Evolutionary conservation across 108 stramenopile genomes (phyloP), one percentile per base, ranked within the genome.

Genomic region (Skeletonema costatum): DNA sequence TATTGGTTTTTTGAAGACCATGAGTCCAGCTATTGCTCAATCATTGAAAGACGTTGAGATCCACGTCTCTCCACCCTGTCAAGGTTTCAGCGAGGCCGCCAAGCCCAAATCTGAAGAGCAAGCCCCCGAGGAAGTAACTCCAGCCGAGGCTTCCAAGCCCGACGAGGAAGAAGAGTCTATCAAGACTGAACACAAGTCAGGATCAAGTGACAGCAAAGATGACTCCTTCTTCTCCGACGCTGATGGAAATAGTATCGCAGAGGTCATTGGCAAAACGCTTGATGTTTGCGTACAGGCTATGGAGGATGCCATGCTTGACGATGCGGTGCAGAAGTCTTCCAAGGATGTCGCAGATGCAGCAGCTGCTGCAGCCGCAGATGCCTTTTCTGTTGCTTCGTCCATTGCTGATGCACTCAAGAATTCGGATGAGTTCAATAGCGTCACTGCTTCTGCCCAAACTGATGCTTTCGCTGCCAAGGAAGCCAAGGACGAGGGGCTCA

Each of bases 151-250:
- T 60, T 16, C 50, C 67, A 50, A 50, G 8, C 30, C 31, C 2
- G 67, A 68, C 70, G 3, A 14, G 7, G 70, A 17, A 31, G 70
- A 70, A 21, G 29, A 17, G 25, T 21, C 61, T 0, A 25, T 14
- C 29, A 46, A 32, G 32, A 41, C 30, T 17, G 67, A 75, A 11
- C 63, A 19, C 4, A 64, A 30, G 25, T 38, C 32, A 64, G 25
- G 38, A 38, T 38, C 63, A 64, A 21, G 63, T 21, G 33, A 29
- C 32, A 64, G 36, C 63, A 39, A 39, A 5, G 81, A 86, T 31
- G 83, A 81, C 6, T 92, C 89, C 2, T 94, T 92, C 72, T 68
- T 86, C 5, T 77, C 78, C 21, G 93, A 94, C 75, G 93, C 93
- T 25, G 81, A 76, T 21, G 93, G 91, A 12, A 87, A 71, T 71